These are phyloP conservation scores for Eucommia ulmoides DNA, from an alignment of 257 asterid species.

Conservation along the genomic window DNA sequence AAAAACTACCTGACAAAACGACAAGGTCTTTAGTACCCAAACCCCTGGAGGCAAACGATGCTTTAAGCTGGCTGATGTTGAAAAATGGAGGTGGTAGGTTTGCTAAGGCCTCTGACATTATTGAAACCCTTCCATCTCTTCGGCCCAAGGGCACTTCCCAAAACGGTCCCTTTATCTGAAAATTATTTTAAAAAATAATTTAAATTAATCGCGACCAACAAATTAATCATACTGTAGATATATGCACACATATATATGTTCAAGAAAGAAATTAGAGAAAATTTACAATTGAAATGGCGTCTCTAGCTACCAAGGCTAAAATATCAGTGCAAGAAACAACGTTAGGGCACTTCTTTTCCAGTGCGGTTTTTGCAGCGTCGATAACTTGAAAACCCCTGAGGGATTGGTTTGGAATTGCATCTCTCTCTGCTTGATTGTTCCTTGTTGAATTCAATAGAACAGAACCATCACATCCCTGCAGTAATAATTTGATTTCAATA, in stretches of 20 bases:
- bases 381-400: slow-evolving; percentile 52
- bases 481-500: too few relatives aligned
- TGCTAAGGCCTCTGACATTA: background rate
- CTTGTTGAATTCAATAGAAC: slow-evolving; percentile 38
- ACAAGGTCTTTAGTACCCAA: slow-evolving; percentile 12
- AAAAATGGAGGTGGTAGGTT: slow-evolving; percentile 10
- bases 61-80: slow-evolving; percentile 2
- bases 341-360: slow-evolving; percentile 40
- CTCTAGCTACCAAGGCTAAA: slow-evolving; percentile 39
- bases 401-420: slow-evolving; percentile 36
- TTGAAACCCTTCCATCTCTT: slow-evolving; percentile 11
- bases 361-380: slow-evolving; percentile 47
- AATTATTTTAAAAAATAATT: background rate
- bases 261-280: background rate
- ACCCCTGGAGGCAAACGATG: slow-evolving; percentile 6
- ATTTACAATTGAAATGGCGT: slow-evolving; percentile 26
- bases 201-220: background rate
- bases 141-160: slow-evolving; percentile 10
- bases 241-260: background rate
- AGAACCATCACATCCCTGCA: slow-evolving; percentile 72
- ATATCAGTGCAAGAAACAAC: slow-evolving; percentile 63
- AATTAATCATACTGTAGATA: background rate
- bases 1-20: slow-evolving; percentile 10
- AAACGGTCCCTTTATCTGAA: slow-evolving; percentile 9
- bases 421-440: slow-evolving; percentile 42